A percentile compares a stretch with the other conserved stretches of the same genome.
These are phyloP conservation scores for Artemisia annua DNA, from an alignment of 129 eudicot genomes.

Conservation along the genomic window DNA sequence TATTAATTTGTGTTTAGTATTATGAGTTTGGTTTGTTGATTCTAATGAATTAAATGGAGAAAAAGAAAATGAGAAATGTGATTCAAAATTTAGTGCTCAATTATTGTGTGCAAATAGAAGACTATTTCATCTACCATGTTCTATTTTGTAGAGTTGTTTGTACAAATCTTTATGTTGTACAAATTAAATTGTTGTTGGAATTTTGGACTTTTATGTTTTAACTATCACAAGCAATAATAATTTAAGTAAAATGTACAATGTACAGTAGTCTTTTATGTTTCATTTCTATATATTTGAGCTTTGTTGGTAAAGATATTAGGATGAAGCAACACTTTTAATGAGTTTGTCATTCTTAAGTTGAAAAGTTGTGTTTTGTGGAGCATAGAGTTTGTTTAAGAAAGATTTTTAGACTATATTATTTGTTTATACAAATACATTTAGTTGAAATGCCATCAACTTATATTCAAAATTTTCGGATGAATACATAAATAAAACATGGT, in stretches of 20 bases:
- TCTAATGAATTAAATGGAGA: conserved; percentile 10
- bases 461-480: not conserved
- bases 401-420: too few relatives aligned
- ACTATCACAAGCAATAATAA: not conserved
- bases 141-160: conserved; percentile 6
- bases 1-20: conserved; percentile 53
- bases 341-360: not conserved
- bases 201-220: not conserved
- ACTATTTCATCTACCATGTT: not conserved
- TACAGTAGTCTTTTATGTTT: too few relatives aligned
- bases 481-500: not conserved
- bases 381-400: too few relatives aligned
- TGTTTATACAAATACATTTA: not conserved
- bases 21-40: conserved; percentile 39
- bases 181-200: not conserved
- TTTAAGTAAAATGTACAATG: not conserved
- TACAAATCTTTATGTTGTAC: conserved; percentile 7
- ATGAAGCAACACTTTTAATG: too few relatives aligned
- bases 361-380: not conserved
- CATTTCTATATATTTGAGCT: too few relatives aligned
- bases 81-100: conserved; percentile 13
- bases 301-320: too few relatives aligned
- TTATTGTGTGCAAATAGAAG: conserved; percentile 2
- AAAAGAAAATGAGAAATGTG: conserved; percentile 15
- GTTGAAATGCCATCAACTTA: not conserved